These are phyloP conservation scores for Pseudocercospora macadamiae DNA, from an alignment of 2,329 filamentous ascomycete genomes.

Conservation along the genomic window DNA sequence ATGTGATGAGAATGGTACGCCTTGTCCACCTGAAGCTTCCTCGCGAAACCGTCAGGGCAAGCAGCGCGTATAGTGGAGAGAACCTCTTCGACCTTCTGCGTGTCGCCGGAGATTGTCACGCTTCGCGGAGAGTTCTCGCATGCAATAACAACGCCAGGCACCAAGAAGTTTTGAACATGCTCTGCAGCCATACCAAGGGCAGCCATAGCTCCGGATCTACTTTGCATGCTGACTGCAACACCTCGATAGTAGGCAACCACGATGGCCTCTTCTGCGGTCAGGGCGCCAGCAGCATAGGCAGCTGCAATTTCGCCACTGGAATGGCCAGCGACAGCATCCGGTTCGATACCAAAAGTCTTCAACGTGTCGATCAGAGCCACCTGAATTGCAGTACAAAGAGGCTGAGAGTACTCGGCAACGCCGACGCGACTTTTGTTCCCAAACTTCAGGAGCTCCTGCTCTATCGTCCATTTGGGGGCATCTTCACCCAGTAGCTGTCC, in stretches of 20 bases:
- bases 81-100: background rate
- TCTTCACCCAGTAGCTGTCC: background rate
- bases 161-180: constrained; percentile 27
- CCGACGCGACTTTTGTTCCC: constrained; percentile 11
- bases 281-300: constrained; percentile 31
- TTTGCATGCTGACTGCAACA: background rate
- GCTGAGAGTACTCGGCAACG: constrained; percentile 18
- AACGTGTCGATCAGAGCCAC: constrained; percentile 50
- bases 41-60: constrained; percentile 42
- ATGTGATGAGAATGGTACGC: constrained; percentile 52
- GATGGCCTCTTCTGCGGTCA: constrained; percentile 23
- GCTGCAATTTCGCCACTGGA: constrained; percentile 39
- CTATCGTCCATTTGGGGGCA: background rate
- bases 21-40: constrained; percentile 45
- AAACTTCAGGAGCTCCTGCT: constrained; percentile 27
- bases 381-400: constrained; percentile 43
- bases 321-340: constrained; percentile 35
- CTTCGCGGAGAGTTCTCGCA: constrained; percentile 5
- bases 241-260: constrained; percentile 23
- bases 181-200: constrained; percentile 34
- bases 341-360: constrained; percentile 20
- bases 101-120: constrained; percentile 5
- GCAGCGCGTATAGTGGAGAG: constrained; percentile 29
- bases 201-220: constrained; percentile 36
- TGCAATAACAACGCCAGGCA: background rate